Base-by-base conservation (phyloP, 2,329 filamentous ascomycete genomes). In the Lachnellula suecica region DNA sequence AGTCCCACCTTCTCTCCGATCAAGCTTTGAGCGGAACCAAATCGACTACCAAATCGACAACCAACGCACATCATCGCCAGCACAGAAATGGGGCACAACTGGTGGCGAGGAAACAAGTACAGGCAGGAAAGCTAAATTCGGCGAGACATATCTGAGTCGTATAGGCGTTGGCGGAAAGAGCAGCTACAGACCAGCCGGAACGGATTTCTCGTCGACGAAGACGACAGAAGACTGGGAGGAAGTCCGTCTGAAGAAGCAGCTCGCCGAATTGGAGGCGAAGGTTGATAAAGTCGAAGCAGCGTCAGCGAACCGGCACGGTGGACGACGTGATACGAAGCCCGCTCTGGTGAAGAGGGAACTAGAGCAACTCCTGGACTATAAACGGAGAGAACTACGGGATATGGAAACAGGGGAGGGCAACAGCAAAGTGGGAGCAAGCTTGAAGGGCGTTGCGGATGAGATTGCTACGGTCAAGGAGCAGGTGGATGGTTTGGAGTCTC, bases 151-250 rank as follows among this genome's bases (percentile, higher is more conserved):
- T 72, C 82, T 99, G 52, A 95, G 89, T 56, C 86, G 94, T 11
- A 79, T 99, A 35, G 94, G 94, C 7, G 78, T 85, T 5, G 83
- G 84, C 19, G 83, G 84, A 47, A 88, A 92, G 66, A 85, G 87
- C 61, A 86, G 82, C 53, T 93, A 94, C 73, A 87, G 89, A 67
- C 83, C 88, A 8, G 78, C 87, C 37, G 94, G 94, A 23, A 99
- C 94, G 1, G 92, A 99, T 74, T 97, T 97, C 69, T 88, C 85
- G 53, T 79, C 82, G 34, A 88, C 89, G 58, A 89, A 91, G 68
- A 89, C 88, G 55, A 93, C 95, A 23, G 84, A 85, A 65, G 94
- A 99, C 69, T 97, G 94, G 91, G 94, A 99, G 72, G 94, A 97
- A 72, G 94, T 97, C 41, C 83, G 92, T 49, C 79, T 99, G 59